Evolutionary conservation across 1,284 basidiomycete species (phyloP), one percentile per base, ranked within the genome.

Genomic region (Naganishia liquefaciens): DNA sequence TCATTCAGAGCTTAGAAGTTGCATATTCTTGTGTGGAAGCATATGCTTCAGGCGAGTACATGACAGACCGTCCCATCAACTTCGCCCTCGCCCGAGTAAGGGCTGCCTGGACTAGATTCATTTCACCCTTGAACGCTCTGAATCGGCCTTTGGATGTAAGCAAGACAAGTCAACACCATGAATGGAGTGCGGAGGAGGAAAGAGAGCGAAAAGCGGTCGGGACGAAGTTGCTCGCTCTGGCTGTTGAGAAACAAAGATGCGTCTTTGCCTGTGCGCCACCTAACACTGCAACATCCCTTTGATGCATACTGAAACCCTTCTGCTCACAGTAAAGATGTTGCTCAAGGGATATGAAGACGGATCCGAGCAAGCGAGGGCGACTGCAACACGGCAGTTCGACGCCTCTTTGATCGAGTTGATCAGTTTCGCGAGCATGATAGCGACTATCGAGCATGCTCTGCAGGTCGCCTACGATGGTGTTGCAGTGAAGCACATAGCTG

Each of bases 391-490:
- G n/a, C 28, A 25, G 3, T 60, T 60, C 17, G 57, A 60, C 46
- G 21, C n/a, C 1, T 42, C 57, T 17, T 13, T 60, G n/a, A 23
- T 39, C 28, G 30, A 37, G 33, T 30, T 60, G 57, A 60, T 60
- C n/a, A 15, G 33, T 7, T 60, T 60, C 19, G 57, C 57, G 13
- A 49, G 33, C 21, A 15, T 49, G 57, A 25, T 60, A 10, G 57
- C 57, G n/a, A 60, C 57, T 1, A 60, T 60, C 46, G 57, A 60
- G 10, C 44, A 60, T 19, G 46, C 46, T 5, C 19, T 50, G 44
- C 6, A n/a, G 13, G 21, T 60, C 17, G 44, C 57, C 13, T 46
- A 49, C 13, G 46, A 60, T 30, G 9, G 57, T 23, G 57, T 50
- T 6, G 57, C 23, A 10, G 23, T 50, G 30, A 49, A 60, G 46